These are phyloP conservation scores for Cyclotella sp. DNA, from an alignment of 108 stramenopile species.

Conservation along the genomic window DNA sequence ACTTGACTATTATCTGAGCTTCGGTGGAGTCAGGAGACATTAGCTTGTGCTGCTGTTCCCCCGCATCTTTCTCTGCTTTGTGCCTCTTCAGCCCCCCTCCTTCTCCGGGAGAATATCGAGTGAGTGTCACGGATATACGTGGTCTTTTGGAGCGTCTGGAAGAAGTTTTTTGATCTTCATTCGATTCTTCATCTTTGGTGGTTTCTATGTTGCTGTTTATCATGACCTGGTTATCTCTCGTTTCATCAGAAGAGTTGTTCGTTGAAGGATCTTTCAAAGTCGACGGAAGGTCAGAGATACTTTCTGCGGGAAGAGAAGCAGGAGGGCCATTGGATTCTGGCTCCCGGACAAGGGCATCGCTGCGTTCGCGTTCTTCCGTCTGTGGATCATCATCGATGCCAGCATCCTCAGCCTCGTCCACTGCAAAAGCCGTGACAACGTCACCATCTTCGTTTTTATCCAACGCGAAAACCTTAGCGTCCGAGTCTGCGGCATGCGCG, in stretches of 20 bases:
- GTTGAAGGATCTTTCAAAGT: background rate
- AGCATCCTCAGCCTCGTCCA: background rate
- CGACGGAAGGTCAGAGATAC: no score
- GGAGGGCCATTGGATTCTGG: background rate
- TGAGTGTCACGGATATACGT: constrained; percentile 1
- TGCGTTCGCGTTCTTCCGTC: background rate
- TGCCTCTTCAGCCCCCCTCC: constrained; percentile 33
- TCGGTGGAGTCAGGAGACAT: background rate
- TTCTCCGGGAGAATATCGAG: constrained; percentile 42
- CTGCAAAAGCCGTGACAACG: background rate
- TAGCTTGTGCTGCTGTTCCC: background rate
- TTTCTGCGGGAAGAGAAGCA: no score
- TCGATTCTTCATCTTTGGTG: background rate
- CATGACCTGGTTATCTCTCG: background rate
- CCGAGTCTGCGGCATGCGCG: background rate
- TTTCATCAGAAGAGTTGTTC: background rate
- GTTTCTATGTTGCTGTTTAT: background rate
- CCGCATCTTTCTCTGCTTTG: constrained; percentile 3
- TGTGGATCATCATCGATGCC: background rate
- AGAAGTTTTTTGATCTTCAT: background rate
- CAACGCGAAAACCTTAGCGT: background rate
- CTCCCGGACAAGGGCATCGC: background rate
- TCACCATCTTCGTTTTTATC: background rate
- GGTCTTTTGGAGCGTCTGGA: constrained; percentile 22
- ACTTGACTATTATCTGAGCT: background rate